These are phyloP conservation scores for Sclerotinia subarctica DNA, from an alignment of 2,329 filamentous ascomycete species.

Conservation along the genomic window DNA sequence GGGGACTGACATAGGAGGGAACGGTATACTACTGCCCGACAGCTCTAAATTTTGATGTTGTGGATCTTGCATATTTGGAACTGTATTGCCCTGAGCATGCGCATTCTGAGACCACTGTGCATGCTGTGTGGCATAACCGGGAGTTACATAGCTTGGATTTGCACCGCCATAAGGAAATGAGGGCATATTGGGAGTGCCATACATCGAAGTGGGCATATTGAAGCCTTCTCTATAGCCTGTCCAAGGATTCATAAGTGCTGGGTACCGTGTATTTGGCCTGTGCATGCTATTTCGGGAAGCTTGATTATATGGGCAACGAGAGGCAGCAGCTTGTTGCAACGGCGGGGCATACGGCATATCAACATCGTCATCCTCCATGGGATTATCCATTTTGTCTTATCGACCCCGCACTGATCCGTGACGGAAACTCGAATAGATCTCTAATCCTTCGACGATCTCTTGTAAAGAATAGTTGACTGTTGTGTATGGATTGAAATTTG, in stretches of 20 bases:
- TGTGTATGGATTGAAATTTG: background rate
- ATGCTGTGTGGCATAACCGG: background rate
- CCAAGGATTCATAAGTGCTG: background rate
- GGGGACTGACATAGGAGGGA: slow-evolving; percentile 5
- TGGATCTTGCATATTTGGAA: background rate
- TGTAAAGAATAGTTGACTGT: background rate
- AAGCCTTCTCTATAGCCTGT: background rate
- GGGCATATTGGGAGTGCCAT: background rate
- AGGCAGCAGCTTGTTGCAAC: background rate
- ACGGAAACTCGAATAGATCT: background rate
- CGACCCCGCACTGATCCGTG: slow-evolving; percentile 17
- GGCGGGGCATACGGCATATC: slow-evolving; percentile 7
- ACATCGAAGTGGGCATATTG: background rate
- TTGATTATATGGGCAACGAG: slow-evolving; percentile 13
- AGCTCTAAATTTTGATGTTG: slow-evolving; percentile 3
- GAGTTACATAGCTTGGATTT: background rate
- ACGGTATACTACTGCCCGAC: background rate
- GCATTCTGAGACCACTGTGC: background rate
- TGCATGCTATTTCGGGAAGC: background rate
- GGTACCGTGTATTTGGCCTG: background rate
- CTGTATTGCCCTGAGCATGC: background rate
- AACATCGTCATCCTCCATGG: slow-evolving; percentile 10
- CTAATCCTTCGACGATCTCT: background rate
- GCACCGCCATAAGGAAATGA: background rate
- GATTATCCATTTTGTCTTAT: slow-evolving; percentile 15